Evolutionary conservation across 129 eudicot genomes (phyloP).

Genomic region (Artemisia argyi): DNA sequence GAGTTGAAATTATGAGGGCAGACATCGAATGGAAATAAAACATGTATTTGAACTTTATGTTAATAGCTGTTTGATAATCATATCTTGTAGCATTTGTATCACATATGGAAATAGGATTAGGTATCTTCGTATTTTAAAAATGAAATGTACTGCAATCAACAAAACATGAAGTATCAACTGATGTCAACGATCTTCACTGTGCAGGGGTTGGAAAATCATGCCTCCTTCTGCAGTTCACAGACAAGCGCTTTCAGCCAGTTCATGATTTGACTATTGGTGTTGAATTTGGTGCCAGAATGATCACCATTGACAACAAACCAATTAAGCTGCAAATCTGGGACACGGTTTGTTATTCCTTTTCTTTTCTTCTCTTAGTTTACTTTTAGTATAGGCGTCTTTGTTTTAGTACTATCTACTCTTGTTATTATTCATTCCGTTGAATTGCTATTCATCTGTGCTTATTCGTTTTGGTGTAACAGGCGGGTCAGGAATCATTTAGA

Average conservation of each 20-base stretch:
- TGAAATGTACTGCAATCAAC: neutral
- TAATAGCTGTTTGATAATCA: too few species aligned
- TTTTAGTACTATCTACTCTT: slow-evolving; percentile 6
- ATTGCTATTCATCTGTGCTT: neutral
- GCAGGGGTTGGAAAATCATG: slow-evolving; percentile 66
- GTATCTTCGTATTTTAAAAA: neutral
- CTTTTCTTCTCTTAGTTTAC: neutral
- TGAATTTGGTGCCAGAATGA: slow-evolving; percentile 97
- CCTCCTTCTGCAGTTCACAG: slow-evolving; percentile 94
- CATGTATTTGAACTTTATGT: too few species aligned
- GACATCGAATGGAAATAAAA: too few species aligned
- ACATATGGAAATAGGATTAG: too few species aligned
- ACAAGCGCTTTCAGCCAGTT: slow-evolving; percentile 94
- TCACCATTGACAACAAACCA: slow-evolving; percentile 82
- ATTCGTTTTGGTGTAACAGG: slow-evolving; percentile 44
- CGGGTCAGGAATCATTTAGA: slow-evolving; percentile 96
- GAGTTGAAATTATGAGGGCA: too few species aligned
- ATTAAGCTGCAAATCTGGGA: slow-evolving; percentile 83
- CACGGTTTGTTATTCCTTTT: slow-evolving; percentile 33
- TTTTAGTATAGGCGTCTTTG: neutral
- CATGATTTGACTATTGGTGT: slow-evolving; percentile 95
- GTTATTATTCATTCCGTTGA: neutral
- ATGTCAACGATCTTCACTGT: slow-evolving; percentile 5
- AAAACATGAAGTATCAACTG: slow-evolving; percentile 7
- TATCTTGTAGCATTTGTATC: too few species aligned